Evolutionary conservation across 352 stramenopile species (phyloP).

Genomic region (Globisporangium barbulae): DNA sequence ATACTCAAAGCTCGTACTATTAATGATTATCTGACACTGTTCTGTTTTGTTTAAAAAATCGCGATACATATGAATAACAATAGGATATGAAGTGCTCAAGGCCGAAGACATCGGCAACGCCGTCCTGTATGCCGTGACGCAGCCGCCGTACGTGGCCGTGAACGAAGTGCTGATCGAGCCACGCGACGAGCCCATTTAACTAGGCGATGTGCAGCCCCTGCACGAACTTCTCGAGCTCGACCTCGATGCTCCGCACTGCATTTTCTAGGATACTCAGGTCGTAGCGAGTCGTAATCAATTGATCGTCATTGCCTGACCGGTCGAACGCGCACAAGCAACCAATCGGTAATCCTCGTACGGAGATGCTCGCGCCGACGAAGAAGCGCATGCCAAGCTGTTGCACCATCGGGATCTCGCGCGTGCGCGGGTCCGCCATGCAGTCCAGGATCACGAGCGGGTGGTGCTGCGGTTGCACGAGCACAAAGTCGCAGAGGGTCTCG

Average conservation of each 20-base stretch:
- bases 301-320: conserved; percentile 20
- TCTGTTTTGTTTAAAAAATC: conserved; percentile 7
- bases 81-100: conserved; percentile 79
- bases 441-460: conserved; percentile 46
- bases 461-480: conserved; percentile 39
- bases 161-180: conserved; percentile 91
- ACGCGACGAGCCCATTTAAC: conserved; percentile 78
- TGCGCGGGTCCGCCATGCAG: conserved; percentile 43
- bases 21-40: conserved; percentile 8
- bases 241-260: conserved; percentile 37
- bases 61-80: conserved; percentile 7
- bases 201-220: conserved; percentile 37
- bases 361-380: conserved; percentile 49
- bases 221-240: conserved; percentile 44
- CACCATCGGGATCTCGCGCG: conserved; percentile 51
- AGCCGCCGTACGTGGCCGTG: conserved; percentile 83
- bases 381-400: conserved; percentile 48
- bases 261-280: conserved; percentile 38
- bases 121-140: conserved; percentile 85
- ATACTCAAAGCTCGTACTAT: not conserved
- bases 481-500: conserved; percentile 56
- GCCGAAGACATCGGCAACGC: conserved; percentile 80
- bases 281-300: conserved; percentile 18
- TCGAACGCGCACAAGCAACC: conserved; percentile 55
- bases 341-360: conserved; percentile 48